Evolutionary conservation across 208 protist species (phyloP), one percentile per base, ranked within the genome.

Genomic region (Leishmania tarentolae): DNA sequence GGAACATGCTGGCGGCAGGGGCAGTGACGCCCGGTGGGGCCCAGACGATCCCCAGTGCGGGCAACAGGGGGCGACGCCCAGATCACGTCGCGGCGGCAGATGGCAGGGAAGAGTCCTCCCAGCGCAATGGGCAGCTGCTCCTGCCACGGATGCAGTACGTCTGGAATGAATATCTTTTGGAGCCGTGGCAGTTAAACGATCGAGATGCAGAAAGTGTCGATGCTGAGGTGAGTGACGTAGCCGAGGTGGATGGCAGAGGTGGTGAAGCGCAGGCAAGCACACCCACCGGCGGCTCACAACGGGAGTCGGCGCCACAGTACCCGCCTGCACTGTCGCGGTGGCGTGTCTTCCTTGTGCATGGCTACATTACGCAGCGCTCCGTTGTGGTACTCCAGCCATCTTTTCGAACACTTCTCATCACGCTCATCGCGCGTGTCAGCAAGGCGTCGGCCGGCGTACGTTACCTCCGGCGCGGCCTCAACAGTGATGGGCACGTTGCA

Each of bases 401-500:
- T 37, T 77, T 85, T 44, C 86, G 78, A 35, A 80, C 75, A 9
- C 63, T 78, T 79, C 76, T 87, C 6, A 70, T 99, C 42, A 96
- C 95, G 0, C 84, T 99, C 2, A 98, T 99, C 68, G 98, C 94
- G 28, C 89, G 99, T 37, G 85, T 95, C 47, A 97, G 92, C 70
- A 93, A 98, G 68, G 86, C 96, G 65, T 98, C 93, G 79, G 98
- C 98, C 9, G 99, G 99, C 21, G 91, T 96, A 50, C 93, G 99
- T 42, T 99, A 98, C 83, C 85, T 99, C 21, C 98, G 99, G 69
- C 95, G 99, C 78, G 99, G 99, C 2, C 87, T 99, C n/a, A 95
- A 86, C 83, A 90, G 93, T 71, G 83, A 92, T 68, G 90, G 91
- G 44, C 76, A 94, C 79, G 93, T 94, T 63, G 95, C 95, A 24